Evolutionary conservation across 1,284 basidiomycete species (phyloP), one percentile per base, ranked within the genome.

Genomic region (Chalciporus piperatoides): DNA sequence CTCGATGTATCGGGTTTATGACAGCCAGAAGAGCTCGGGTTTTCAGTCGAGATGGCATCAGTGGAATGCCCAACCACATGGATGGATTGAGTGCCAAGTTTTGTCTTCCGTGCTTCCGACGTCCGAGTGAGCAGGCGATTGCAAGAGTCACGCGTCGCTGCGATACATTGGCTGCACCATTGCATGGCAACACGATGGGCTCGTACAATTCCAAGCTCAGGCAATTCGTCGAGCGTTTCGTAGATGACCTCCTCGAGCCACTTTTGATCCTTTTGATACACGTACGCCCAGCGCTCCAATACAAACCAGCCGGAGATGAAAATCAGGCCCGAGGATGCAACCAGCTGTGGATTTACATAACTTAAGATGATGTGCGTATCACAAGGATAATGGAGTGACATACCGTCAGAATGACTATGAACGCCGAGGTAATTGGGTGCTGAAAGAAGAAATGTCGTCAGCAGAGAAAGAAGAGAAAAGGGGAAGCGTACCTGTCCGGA

Each of bases 251-350:
- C 84, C 46, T 76, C 76, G 12, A 86, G 76, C 82, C 83, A 86
- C 64, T 83, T 83, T 51, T 75, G 73, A 14, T 84, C 84, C 41
- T 76, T 73, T 61, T 86, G 82, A 6, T 76, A 73, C 17, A 72
- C 70, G 64, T 80, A 86, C 23, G 79, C 75, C 75, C 77, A 82
- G 4, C 83, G 77, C 63, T 87, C 84, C 6, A 79, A 82, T 2
- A 78, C 77, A 59, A 86, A 84, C 84, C 84, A 86, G 3, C 77
- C 68, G 0, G 83, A 84, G 2, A 86, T 83, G 3, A 81, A 82
- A 11, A 76, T 69, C 11, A 86, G 75, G 41, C 84, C 84, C 54
- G 85, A 81, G 25, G 80, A 83, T n/a, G 83, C 85, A 59, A 82
- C 10, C 9, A 30, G 17, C 50, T 52, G 41, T 27, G 24, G 14